These are phyloP conservation scores for Microascus cirrosus DNA, from an alignment of 2,329 filamentous ascomycete species.

Conservation along the genomic window DNA sequence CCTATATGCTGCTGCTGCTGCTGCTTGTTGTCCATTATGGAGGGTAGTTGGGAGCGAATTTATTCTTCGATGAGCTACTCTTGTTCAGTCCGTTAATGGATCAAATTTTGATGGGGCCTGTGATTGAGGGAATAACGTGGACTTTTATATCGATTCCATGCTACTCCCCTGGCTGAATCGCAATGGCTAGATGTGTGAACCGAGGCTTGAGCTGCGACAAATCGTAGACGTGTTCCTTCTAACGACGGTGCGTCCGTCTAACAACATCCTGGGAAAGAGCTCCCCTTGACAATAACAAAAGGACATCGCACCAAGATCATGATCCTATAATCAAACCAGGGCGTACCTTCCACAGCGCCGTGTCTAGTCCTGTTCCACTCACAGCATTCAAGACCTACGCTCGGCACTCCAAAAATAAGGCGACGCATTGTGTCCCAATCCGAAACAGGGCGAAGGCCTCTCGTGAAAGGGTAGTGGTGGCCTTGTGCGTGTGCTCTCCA, in stretches of 20 bases:
- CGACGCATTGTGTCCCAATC: neutral
- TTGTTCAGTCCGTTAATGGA: neutral
- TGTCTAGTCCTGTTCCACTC: neutral
- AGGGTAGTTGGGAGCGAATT: neutral
- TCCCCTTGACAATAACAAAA: too few relatives aligned
- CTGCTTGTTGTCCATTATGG: neutral
- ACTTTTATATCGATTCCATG: neutral
- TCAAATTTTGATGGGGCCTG: neutral
- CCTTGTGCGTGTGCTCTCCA: neutral
- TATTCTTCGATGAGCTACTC: neutral
- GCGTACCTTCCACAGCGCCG: too few relatives aligned
- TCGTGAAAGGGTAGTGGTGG: neutral
- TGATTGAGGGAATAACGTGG: neutral
- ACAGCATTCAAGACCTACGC: neutral
- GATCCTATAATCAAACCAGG: too few relatives aligned
- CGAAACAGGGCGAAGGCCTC: neutral
- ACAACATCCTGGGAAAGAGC: too few relatives aligned
- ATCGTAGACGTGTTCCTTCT: too few relatives aligned
- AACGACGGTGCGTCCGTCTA: too few relatives aligned
- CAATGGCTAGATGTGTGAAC: neutral
- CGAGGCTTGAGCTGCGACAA: too few relatives aligned
- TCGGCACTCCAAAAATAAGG: neutral
- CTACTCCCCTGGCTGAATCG: neutral
- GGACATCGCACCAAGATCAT: too few relatives aligned
- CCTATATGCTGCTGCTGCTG: neutral